Evolutionary conservation across 495 filamentous ascomycete species (phyloP).

Genomic region (Physcia stellaris): DNA sequence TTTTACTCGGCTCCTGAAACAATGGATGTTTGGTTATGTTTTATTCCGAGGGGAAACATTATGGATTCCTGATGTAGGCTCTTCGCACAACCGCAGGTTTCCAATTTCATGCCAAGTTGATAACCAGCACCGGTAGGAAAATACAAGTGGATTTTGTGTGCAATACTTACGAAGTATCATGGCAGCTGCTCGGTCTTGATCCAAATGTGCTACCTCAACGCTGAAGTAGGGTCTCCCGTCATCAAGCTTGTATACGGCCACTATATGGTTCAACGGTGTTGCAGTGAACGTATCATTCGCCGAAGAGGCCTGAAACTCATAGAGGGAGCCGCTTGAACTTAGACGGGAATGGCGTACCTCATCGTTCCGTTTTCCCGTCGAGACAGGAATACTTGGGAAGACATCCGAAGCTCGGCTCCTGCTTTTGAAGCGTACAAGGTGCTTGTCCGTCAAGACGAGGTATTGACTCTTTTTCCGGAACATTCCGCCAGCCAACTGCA

Average conservation of each 20-base stretch:
- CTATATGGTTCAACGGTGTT: constrained; percentile 58
- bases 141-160: too few species aligned
- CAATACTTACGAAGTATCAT: constrained; percentile 58
- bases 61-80: too few species aligned
- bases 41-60: too few species aligned
- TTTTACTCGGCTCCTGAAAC: too few species aligned
- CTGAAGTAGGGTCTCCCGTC: constrained; percentile 66
- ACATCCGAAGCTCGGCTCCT: constrained; percentile 55
- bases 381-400: constrained; percentile 39
- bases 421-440: constrained; percentile 70
- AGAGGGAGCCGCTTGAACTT: constrained; percentile 40
- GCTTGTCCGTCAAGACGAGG: constrained; percentile 75
- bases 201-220: constrained; percentile 63
- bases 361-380: constrained; percentile 24
- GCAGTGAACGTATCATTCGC: constrained; percentile 35
- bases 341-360: constrained; percentile 34
- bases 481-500: constrained; percentile 68
- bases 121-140: too few species aligned
- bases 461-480: constrained; percentile 81
- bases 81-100: too few species aligned
- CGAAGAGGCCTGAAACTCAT: constrained; percentile 42
- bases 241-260: constrained; percentile 68
- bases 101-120: too few species aligned
- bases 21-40: too few species aligned
- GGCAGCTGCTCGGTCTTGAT: constrained; percentile 50